Base-by-base conservation (phyloP, 192 early-diverging fungal species). In the Rhizophlyctis rosea region DNA sequence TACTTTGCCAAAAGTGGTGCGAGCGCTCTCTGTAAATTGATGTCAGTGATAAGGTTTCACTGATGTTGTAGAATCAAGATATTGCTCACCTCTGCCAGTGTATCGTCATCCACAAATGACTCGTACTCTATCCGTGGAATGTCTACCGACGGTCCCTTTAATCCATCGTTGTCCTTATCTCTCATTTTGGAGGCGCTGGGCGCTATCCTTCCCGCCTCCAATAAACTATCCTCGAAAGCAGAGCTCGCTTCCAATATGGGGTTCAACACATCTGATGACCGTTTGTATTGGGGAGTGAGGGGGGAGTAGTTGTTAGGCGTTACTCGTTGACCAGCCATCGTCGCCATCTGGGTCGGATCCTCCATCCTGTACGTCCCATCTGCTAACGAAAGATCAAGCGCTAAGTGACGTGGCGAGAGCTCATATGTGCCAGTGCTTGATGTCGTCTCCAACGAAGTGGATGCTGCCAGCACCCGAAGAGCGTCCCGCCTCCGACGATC, bases 101-200 rank as follows among this genome's bases (percentile, higher is more conserved):
- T 57, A 50, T 65, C 64, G 14, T 57, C 64, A 7, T 54, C 61
- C 0, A 67, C 34, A 50, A 67, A 55, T 0, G 65, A 67, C 47
- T 67, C 57, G 27, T 67, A 67, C 34, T 67, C 65, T 30, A 67
- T 67, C 31, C 30, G 25, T 13, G 65, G 65, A 44, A 67, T 21
- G 21, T 57, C 18, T 29, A 65, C 57, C 23, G 61, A 57, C 5
- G 59, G 13, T 21, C 31, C 28, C 32, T 57, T 57, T 4, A 32
- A n/a, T 23, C 34, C 30, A 57, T n/a, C 2, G 7, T 28, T 25
- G 50, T 52, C 50, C 50, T 14, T 25, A 52, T 52, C 14, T 47
- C 39, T n/a, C n/a, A 9, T 47, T n/a, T 13, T n/a, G n/a, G 39
- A n/a, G 9, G 39, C 9, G 9, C 9, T 9, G 11, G 50, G 50